A percentile compares a stretch with the other conserved stretches of the same genome.
Evolutionary conservation across 495 filamentous ascomycete genomes (phyloP).

Genomic region (Oidiodendron maius): DNA sequence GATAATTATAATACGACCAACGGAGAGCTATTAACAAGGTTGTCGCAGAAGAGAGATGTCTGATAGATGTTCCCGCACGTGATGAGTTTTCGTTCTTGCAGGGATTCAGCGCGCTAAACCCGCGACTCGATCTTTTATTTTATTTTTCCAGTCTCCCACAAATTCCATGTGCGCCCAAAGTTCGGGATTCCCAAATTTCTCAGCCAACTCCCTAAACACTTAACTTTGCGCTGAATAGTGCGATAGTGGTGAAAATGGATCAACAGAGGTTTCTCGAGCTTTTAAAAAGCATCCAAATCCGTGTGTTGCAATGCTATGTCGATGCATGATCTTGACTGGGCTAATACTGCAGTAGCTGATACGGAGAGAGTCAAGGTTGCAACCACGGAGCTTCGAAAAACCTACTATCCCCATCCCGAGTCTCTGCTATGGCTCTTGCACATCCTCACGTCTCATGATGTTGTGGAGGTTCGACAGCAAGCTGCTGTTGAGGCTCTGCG

Average conservation of each 20-base stretch:
- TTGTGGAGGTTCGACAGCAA: constrained; percentile 71
- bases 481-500: constrained; percentile 82
- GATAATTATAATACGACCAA: too few species aligned
- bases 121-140: neutral
- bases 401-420: constrained; percentile 81
- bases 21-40: too few species aligned
- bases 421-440: constrained; percentile 80
- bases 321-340: constrained; percentile 4
- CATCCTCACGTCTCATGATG: constrained; percentile 68
- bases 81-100: too few species aligned
- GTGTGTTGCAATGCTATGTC: constrained; percentile 40
- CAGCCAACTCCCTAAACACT: neutral
- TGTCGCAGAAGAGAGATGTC: too few species aligned
- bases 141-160: neutral
- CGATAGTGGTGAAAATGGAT: constrained; percentile 48
- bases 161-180: neutral
- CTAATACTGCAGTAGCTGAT: constrained; percentile 47
- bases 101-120: neutral
- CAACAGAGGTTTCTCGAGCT: constrained; percentile 67
- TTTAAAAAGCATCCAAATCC: constrained; percentile 68
- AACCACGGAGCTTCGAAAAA: constrained; percentile 83
- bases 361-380: constrained; percentile 80
- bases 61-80: too few species aligned
- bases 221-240: constrained; percentile 1
- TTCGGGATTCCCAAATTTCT: neutral